Conservation (phyloP, 169 alveolate genomes). For the Plasmodium gallinaceum region DNA sequence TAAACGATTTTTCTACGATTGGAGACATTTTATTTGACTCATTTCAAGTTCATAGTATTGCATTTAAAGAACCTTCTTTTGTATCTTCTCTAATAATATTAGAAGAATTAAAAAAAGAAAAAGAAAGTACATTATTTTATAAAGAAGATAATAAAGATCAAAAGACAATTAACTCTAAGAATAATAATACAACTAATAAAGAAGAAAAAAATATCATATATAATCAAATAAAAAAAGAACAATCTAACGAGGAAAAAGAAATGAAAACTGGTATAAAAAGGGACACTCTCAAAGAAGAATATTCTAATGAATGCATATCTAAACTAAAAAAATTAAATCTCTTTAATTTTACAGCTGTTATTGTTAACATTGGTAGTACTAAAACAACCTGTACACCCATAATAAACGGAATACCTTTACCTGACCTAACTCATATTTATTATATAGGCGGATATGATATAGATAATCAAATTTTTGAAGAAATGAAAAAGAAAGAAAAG, state of each 20-base stretch:
- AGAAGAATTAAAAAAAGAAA: slow-evolving; percentile 26
- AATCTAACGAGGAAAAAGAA: not conserved
- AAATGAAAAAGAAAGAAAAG: slow-evolving; percentile 51
- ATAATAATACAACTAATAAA: not conserved
- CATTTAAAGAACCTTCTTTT: slow-evolving; percentile 64
- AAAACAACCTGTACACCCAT: slow-evolving; percentile 66
- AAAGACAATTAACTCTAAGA: too few species aligned
- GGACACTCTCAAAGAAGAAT: not conserved
- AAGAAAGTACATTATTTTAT: slow-evolving; percentile 9
- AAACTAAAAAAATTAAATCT: slow-evolving; percentile 24
- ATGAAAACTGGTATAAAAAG: not conserved
- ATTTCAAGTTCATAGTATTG: slow-evolving; percentile 49
- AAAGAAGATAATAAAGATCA: slow-evolving; percentile 26
- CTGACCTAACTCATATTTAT: slow-evolving; percentile 48
- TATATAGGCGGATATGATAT: slow-evolving; percentile 75
- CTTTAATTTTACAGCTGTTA: slow-evolving; percentile 55
- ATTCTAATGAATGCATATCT: slow-evolving; percentile 30
- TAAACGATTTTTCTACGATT: slow-evolving; percentile 48
- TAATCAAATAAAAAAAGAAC: not conserved
- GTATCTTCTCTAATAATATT: slow-evolving; percentile 59
- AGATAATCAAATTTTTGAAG: slow-evolving; percentile 73
- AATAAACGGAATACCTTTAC: slow-evolving; percentile 72
- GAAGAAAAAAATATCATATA: not conserved
- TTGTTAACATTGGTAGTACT: slow-evolving; percentile 67
- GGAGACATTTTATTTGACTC: slow-evolving; percentile 74